A percentile compares a stretch with the other conserved stretches of the same genome.
phyloP scores from a whole-genome alignment of 306 rosid species.

The Vicia faba region DNA sequence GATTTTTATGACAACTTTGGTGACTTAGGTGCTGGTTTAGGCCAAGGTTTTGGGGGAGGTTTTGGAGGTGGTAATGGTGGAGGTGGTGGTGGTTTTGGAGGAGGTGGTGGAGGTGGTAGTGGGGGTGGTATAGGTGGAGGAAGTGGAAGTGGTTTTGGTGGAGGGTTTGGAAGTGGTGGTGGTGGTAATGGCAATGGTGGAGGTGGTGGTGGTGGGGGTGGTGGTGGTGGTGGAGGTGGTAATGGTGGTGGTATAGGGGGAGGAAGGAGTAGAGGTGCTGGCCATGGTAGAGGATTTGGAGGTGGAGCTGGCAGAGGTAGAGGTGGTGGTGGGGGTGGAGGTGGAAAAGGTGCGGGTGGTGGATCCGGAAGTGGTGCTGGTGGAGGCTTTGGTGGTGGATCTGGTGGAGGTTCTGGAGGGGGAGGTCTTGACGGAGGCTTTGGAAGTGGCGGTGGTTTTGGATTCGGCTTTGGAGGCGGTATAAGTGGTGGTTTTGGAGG shows the following conservation, averaged over 20 bases:
- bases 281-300: neutral
- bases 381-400: neutral
- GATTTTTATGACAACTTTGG: conserved; percentile 30
- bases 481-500: neutral
- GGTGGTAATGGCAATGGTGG: conserved; percentile 35
- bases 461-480: neutral
- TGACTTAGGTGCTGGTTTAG: conserved; percentile 22
- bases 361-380: conserved; percentile 33
- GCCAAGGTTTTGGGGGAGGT: conserved; percentile 4
- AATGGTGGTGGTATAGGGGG: neutral
- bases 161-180: conserved; percentile 33
- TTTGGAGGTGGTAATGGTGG: neutral
- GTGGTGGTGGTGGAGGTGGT: too few relatives aligned
- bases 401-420: neutral
- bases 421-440: neutral
- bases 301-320: too few relatives aligned
- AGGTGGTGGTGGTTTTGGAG: conserved; percentile 13
- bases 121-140: too few relatives aligned
- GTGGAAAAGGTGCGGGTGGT: neutral
- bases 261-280: neutral
- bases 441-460: neutral
- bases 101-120: conserved; percentile 30
- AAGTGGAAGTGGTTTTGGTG: conserved; percentile 7
- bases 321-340: neutral
- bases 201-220: conserved; percentile 20